Conservation (phyloP, 2,329 filamentous ascomycete species). For the Neofusicoccum sp. region DNA sequence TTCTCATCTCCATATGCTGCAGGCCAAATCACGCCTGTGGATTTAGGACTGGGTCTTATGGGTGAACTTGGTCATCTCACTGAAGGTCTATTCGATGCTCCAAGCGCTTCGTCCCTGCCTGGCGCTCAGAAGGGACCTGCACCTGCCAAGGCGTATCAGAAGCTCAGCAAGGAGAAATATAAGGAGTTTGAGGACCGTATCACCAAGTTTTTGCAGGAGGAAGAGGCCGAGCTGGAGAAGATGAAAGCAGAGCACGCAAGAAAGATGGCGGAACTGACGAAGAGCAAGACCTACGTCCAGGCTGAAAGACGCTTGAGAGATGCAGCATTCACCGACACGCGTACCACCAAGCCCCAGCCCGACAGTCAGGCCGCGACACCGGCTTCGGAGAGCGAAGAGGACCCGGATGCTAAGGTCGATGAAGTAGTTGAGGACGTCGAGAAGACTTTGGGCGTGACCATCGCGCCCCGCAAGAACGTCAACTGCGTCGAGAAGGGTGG, state of each 20-base stretch:
- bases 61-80: conserved; percentile 81
- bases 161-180: conserved; percentile 71
- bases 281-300: conserved; percentile 65
- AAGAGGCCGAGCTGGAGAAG: conserved; percentile 77
- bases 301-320: conserved; percentile 75
- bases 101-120: conserved; percentile 30
- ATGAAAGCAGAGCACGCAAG: conserved; percentile 78
- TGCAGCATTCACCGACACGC: conserved; percentile 60
- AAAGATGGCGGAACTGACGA: conserved; percentile 71
- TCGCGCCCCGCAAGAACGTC: conserved; percentile 63
- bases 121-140: conserved; percentile 28
- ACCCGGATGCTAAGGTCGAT: conserved; percentile 55
- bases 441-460: conserved; percentile 63
- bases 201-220: conserved; percentile 66
- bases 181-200: conserved; percentile 82
- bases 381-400: conserved; percentile 22
- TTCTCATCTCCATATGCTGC: conserved; percentile 86
- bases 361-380: conserved; percentile 48
- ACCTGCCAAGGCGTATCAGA: conserved; percentile 49
- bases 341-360: background rate
- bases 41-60: conserved; percentile 75
- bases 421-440: conserved; percentile 76
- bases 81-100: conserved; percentile 74
- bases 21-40: conserved; percentile 79
- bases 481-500: conserved; percentile 77